These are phyloP conservation scores for Aquanectria penicillioides DNA, from an alignment of 2,329 filamentous ascomycete species.

Conservation along the genomic window DNA sequence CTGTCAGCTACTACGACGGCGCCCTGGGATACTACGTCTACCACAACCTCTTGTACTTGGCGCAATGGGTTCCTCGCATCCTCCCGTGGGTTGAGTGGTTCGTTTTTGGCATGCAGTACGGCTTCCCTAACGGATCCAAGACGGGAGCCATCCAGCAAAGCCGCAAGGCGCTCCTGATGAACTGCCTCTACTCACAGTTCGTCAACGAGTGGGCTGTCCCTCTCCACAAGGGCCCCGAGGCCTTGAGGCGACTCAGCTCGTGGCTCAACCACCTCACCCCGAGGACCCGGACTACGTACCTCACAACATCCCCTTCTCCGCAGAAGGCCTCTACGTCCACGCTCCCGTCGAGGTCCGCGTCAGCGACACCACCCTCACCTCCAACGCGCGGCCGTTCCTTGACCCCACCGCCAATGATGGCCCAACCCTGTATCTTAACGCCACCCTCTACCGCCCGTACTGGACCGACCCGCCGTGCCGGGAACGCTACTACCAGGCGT, in stretches of 20 bases:
- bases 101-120: slow-evolving; percentile 97
- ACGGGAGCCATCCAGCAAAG: slow-evolving; percentile 83
- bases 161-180: slow-evolving; percentile 86
- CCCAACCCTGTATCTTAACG: slow-evolving; percentile 88
- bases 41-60: slow-evolving; percentile 86
- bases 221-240: slow-evolving; percentile 85
- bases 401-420: slow-evolving; percentile 76
- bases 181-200: slow-evolving; percentile 97
- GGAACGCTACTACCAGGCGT: slow-evolving; percentile 84
- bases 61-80: slow-evolving; percentile 80
- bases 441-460: slow-evolving; percentile 88
- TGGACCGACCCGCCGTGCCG: slow-evolving; percentile 79
- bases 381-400: slow-evolving; percentile 58
- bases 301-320: slow-evolving; percentile 81
- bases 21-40: slow-evolving; percentile 88
- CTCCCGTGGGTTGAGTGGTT: slow-evolving; percentile 95
- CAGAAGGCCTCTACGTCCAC: slow-evolving; percentile 83
- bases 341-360: slow-evolving; percentile 94
- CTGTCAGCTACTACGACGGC: slow-evolving; percentile 82
- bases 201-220: slow-evolving; percentile 99
- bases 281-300: slow-evolving; percentile 72
- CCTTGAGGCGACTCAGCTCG: slow-evolving; percentile 80
- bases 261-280: slow-evolving; percentile 78
- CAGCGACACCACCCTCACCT: slow-evolving; percentile 68
- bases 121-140: slow-evolving; percentile 76